Evolutionary conservation across 352 stramenopile species (phyloP), one percentile per base, ranked within the genome.

Genomic region (Phytophthora chlamydospora): DNA sequence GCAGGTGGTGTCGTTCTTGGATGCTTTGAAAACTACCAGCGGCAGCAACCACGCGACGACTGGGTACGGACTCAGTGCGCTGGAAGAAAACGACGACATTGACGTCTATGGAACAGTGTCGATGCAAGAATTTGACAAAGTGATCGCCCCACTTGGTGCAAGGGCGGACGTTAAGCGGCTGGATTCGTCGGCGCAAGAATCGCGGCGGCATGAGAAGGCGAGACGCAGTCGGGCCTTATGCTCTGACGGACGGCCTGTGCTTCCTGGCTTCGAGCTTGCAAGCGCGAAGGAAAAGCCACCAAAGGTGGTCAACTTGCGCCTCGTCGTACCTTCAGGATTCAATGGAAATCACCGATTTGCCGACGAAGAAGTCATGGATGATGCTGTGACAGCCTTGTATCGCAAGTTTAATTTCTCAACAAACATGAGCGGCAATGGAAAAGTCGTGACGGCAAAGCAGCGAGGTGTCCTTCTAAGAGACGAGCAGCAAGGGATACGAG

Each of bases 31-130:
- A 35, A 56, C 39, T 4, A 68, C 53, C 2, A 65, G 60, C 17
- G 76, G 74, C 13, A 78, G 58, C 33, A 75, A 77, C 57, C 61
- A 51, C n/a, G 66, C 58, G 3, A 68, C 73, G 0, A 87, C 66
- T 33, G 78, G 58, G 5, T 91, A 90, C 44, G 87, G 87, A 14
- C 58, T 96, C 3, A 82, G 87, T 58, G 82, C 87, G 2, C 61
- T 96, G 8, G 87, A 96, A 57, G 87, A 96, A 39, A 88, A 92
- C 47, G 85, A 96, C 52, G 87, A 96, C 38, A 33, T 94, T 1
- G 87, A 96, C 39, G 82, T 96, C 29, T 96, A 96, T 40, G 85
- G 72, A 5, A 75, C 71, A 4, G 66, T 73, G 1, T 81, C 80
- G 0, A 91, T 92, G 76, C 44, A 66, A 16, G 69, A 91, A 9